Evolutionary conservation across 345 rosid species (phyloP).

Genomic region (Theobroma cacao): DNA sequence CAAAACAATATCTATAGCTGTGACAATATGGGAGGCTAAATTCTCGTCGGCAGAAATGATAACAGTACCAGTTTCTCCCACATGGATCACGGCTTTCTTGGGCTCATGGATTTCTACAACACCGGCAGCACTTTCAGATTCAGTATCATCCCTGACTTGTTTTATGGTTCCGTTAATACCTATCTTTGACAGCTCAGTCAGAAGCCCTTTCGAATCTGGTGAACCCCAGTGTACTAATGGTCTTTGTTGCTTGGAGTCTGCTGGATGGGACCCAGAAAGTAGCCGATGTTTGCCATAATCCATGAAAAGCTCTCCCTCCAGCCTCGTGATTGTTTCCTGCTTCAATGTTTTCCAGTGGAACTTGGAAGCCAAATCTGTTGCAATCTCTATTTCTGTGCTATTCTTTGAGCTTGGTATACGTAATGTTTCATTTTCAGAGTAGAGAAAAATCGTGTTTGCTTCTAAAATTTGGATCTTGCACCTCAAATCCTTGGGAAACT

Average conservation of each 20-base stretch:
- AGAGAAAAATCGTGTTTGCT: constrained; percentile 32
- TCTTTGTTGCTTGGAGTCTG: constrained; percentile 24
- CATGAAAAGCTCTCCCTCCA: constrained; percentile 59
- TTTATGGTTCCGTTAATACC: constrained; percentile 51
- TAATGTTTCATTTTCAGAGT: constrained; percentile 49
- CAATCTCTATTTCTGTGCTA: constrained; percentile 42
- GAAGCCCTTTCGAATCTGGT: constrained; percentile 45
- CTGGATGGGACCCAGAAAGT: constrained; percentile 30
- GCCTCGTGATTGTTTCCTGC: constrained; percentile 44
- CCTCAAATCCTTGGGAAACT: constrained; percentile 65
- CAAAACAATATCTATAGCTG: constrained; percentile 42
- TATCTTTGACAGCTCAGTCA: constrained; percentile 41
- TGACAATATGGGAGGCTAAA: constrained; percentile 40
- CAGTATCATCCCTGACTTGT: constrained; percentile 22
- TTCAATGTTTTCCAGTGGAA: constrained; percentile 46
- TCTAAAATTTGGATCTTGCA: constrained; percentile 28
- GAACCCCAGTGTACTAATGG: constrained; percentile 49
- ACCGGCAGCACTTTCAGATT: constrained; percentile 17
- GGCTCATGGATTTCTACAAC: constrained; percentile 41
- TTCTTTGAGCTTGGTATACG: constrained; percentile 35
- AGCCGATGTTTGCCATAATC: constrained; percentile 44
- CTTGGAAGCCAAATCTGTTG: constrained; percentile 46
- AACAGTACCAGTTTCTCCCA: constrained; percentile 35
- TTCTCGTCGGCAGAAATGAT: constrained; percentile 43
- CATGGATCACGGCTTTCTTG: constrained; percentile 42